Conservation (phyloP, 768 basidiomycete species). For the Termitomyces sp. region DNA sequence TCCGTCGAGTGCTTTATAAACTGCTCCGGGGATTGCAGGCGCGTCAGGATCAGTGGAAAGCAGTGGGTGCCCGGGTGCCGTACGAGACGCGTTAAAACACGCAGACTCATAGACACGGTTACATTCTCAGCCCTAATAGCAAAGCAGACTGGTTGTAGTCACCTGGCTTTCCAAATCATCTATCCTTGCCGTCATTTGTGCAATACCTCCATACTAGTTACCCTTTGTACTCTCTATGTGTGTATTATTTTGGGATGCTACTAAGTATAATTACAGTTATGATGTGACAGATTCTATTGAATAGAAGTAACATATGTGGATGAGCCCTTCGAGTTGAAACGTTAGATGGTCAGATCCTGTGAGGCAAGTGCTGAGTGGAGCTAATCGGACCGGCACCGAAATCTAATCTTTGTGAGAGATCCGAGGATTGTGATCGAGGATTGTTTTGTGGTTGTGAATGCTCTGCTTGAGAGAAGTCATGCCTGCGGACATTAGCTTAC, state of each 20-base stretch:
- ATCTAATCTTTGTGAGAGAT: background rate
- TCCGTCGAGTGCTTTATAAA: conserved; percentile 76
- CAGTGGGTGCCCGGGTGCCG: conserved; percentile 11
- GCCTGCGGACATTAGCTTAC: background rate
- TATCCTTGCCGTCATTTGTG: background rate
- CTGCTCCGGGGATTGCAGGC: conserved; percentile 80
- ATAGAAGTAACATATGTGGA: background rate
- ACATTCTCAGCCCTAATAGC: background rate
- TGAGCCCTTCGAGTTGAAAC: no score
- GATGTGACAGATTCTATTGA: background rate
- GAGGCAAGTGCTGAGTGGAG: no score
- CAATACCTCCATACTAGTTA: background rate
- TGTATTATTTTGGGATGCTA: background rate
- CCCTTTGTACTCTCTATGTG: background rate
- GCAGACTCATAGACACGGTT: background rate
- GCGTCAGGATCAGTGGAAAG: conserved; percentile 59
- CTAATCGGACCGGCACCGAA: background rate
- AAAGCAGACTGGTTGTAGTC: background rate
- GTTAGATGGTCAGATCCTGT: no score
- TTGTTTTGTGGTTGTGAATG: background rate
- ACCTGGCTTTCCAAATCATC: background rate
- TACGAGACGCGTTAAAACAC: background rate
- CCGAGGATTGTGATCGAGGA: background rate
- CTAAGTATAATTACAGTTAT: background rate
- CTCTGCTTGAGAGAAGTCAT: background rate